These are phyloP conservation scores for Cryptosporidium andersoni DNA, from an alignment of 169 alveolate genomes.

Conservation along the genomic window DNA sequence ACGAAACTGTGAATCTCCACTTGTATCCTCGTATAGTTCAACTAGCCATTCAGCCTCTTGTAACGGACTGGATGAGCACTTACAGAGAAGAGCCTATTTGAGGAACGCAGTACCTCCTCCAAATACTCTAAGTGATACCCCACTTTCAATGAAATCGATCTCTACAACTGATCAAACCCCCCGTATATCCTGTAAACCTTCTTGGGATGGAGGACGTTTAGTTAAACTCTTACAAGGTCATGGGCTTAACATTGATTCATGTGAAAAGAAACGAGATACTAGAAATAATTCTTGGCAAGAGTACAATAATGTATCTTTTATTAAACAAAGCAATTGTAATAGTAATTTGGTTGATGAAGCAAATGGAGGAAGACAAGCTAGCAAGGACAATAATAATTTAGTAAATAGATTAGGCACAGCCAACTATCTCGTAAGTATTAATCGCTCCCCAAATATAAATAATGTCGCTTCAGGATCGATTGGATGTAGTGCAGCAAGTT, in stretches of 20 bases:
- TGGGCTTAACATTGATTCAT: slow-evolving; percentile 49
- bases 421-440: too few species aligned
- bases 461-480: too few species aligned
- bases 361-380: too few species aligned
- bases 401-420: too few species aligned
- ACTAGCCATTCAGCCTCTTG: background rate
- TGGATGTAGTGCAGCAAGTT: too few species aligned
- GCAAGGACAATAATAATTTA: too few species aligned
- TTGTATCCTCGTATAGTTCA: background rate
- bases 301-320: too few species aligned
- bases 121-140: background rate
- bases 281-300: too few species aligned
- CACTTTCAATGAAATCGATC: slow-evolving; percentile 16
- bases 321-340: too few species aligned
- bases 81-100: slow-evolving; percentile 46
- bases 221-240: slow-evolving; percentile 69
- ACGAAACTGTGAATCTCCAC: slow-evolving; percentile 39
- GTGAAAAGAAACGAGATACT: slow-evolving; percentile 8
- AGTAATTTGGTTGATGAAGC: too few species aligned
- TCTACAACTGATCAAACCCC: slow-evolving; percentile 14
- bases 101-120: slow-evolving; percentile 4
- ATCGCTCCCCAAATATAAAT: too few species aligned
- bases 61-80: slow-evolving; percentile 3
- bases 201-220: slow-evolving; percentile 71
- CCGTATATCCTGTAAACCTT: slow-evolving; percentile 33